Evolutionary conservation across 352 stramenopile genomes (phyloP).

Genomic region (Phytopythium montanum): DNA sequence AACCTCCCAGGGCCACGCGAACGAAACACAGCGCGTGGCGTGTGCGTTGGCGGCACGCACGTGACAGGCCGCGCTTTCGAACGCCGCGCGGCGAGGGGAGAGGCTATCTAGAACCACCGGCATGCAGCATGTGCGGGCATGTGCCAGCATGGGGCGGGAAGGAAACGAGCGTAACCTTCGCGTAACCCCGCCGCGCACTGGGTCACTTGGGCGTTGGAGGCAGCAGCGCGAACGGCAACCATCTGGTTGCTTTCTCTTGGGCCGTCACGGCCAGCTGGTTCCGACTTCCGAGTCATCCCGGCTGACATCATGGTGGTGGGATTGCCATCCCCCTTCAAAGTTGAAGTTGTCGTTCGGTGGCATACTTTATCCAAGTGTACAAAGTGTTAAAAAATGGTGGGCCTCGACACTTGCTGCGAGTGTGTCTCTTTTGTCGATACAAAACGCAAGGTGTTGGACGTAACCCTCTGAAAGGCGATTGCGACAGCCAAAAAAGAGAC

Average conservation of each 20-base stretch:
- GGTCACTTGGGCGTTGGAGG: no score
- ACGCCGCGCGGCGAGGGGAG: not conserved
- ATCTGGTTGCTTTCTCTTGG: no score
- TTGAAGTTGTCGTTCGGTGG: conserved; percentile 11
- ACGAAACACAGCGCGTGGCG: not conserved
- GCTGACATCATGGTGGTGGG: not conserved
- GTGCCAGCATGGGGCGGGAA: not conserved
- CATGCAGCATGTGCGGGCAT: not conserved
- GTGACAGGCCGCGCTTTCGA: not conserved
- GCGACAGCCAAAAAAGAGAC: not conserved
- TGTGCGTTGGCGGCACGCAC: not conserved
- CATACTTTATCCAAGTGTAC: not conserved
- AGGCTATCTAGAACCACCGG: not conserved
- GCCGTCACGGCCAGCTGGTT: no score
- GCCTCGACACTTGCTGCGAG: not conserved
- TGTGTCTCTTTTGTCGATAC: conserved; percentile 4
- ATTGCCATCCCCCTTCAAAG: conserved; percentile 8
- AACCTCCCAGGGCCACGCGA: not conserved
- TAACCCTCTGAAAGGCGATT: not conserved
- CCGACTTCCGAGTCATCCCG: no score
- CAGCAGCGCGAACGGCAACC: no score
- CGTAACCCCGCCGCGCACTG: no score
- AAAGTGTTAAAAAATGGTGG: no score
- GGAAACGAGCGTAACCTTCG: no score
- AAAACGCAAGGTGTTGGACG: no score